These are phyloP conservation scores for Arachnomyces sp. DNA, from an alignment of 2,329 filamentous ascomycete genomes.

Conservation along the genomic window DNA sequence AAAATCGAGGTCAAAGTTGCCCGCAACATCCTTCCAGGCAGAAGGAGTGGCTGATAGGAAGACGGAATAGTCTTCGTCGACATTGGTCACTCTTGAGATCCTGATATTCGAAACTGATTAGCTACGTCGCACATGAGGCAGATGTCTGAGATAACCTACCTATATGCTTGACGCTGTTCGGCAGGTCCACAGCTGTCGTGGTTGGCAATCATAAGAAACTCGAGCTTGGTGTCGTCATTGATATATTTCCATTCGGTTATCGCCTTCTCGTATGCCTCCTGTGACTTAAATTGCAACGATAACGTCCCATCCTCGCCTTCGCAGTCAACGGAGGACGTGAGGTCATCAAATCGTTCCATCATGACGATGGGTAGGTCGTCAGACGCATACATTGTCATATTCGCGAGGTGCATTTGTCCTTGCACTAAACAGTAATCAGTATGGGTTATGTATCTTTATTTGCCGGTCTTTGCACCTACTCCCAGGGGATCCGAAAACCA, in stretches of 20 bases:
- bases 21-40: slow-evolving; percentile 12
- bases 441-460: too few species aligned
- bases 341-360: slow-evolving; percentile 9
- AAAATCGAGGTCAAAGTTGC: slow-evolving; percentile 14
- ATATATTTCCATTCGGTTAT: slow-evolving; percentile 18
- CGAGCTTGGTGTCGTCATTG: slow-evolving; percentile 17
- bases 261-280: slow-evolving; percentile 20
- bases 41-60: slow-evolving; percentile 9
- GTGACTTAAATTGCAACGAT: slow-evolving; percentile 18
- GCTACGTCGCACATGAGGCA: not conserved
- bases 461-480: not conserved
- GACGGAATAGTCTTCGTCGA: slow-evolving; percentile 11
- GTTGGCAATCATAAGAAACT: slow-evolving; percentile 23
- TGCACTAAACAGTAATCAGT: slow-evolving; percentile 3
- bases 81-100: slow-evolving; percentile 5
- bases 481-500: slow-evolving; percentile 5
- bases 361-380: slow-evolving; percentile 8
- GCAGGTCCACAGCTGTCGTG: slow-evolving; percentile 20
- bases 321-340: slow-evolving; percentile 8
- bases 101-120: too few species aligned
- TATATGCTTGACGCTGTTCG: slow-evolving; percentile 20
- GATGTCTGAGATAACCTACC: slow-evolving; percentile 3
- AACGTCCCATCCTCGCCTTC: slow-evolving; percentile 12
- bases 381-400: slow-evolving; percentile 11
- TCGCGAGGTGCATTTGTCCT: slow-evolving; percentile 6